These are phyloP conservation scores for Talaromyces pinophilus DNA, from an alignment of 2,329 filamentous ascomycete genomes.

Conservation along the genomic window DNA sequence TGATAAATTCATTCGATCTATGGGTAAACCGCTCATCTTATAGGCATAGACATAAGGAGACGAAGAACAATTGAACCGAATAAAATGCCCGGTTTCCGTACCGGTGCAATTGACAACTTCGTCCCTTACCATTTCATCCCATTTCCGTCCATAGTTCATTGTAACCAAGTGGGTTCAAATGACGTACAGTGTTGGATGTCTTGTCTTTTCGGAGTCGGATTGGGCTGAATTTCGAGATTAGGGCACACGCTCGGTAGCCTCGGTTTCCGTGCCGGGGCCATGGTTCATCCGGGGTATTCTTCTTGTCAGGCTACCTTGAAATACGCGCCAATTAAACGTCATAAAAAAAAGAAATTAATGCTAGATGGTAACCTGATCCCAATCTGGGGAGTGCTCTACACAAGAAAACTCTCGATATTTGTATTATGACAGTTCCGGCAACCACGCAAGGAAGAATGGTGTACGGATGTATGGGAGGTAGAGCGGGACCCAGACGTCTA, in stretches of 20 bases:
- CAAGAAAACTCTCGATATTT: background rate
- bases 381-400: background rate
- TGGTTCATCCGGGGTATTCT: conserved; percentile 1
- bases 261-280: conserved; percentile 12
- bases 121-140: background rate
- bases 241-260: conserved; percentile 2
- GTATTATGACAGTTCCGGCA: background rate
- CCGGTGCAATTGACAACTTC: background rate
- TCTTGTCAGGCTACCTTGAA: background rate
- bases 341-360: background rate
- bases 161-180: background rate
- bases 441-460: background rate
- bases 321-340: background rate
- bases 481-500: background rate
- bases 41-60: background rate
- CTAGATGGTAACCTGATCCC: background rate
- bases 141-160: background rate
- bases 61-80: background rate
- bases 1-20: background rate
- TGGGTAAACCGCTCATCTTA: background rate
- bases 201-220: background rate
- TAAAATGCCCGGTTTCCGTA: background rate
- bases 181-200: background rate
- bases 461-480: background rate
- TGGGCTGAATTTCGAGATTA: background rate